Conservation (phyloP, 495 filamentous ascomycete genomes). For the Chlorociboria aeruginascens region DNA sequence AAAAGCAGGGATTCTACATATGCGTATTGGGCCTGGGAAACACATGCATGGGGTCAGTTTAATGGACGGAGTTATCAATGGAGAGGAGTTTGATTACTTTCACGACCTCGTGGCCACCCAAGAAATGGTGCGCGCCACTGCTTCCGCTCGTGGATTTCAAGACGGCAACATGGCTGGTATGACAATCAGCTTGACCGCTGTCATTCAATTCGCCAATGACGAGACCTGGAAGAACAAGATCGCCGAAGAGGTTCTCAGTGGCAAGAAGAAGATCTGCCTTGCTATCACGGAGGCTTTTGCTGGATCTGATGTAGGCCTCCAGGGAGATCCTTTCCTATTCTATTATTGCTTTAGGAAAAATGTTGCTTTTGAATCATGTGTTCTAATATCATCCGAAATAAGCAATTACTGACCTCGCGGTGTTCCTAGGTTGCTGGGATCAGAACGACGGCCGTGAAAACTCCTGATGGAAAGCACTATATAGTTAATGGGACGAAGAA, state of each 20-base stretch:
- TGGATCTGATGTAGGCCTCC: conserved; percentile 66
- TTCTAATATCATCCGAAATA: no score
- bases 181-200: conserved; percentile 71
- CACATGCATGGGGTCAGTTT: conserved; percentile 61
- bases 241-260: conserved; percentile 59
- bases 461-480: conserved; percentile 71
- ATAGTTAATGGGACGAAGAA: conserved; percentile 87
- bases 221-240: conserved; percentile 51
- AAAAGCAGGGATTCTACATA: conserved; percentile 59
- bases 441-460: conserved; percentile 70
- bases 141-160: conserved; percentile 47
- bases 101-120: conserved; percentile 70
- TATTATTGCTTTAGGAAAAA: neutral
- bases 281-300: conserved; percentile 88
- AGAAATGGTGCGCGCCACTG: conserved; percentile 55
- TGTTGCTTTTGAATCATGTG: no score
- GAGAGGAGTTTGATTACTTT: conserved; percentile 80
- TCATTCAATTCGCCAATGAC: conserved; percentile 68
- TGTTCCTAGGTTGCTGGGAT: conserved; percentile 76
- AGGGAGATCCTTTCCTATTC: no score
- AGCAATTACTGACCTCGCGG: no score
- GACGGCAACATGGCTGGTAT: conserved; percentile 61
- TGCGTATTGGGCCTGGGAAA: conserved; percentile 76
- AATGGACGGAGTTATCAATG: conserved; percentile 57
- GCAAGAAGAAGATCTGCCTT: conserved; percentile 78